Evolutionary conservation across 108 stramenopile genomes (phyloP), one percentile per base, ranked within the genome.

Genomic region (Tribonema minus): DNA sequence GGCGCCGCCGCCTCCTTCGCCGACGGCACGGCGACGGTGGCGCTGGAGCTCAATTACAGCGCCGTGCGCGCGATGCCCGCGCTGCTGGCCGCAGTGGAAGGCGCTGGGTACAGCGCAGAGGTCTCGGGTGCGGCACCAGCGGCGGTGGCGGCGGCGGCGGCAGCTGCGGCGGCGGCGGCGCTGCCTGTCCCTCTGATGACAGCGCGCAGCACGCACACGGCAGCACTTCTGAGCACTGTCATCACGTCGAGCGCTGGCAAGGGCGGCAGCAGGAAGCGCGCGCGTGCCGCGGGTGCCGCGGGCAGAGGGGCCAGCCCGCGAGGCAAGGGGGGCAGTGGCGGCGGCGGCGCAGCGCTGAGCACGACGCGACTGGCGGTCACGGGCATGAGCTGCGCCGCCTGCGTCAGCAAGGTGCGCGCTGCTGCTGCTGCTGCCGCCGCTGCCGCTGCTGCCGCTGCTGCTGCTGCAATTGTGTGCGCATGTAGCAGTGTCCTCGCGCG

Each of bases 311-410:
- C 36, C 26, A 27, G 0, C 23, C 27, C 46, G 0, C 27, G 25
- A 7, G 15, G 32, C 4, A 0, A 46, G 46, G n/a, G 68, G 37
- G 31, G 54, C 46, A 26, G 68, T 5, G 31, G 68, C 25, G 65
- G 30, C 12, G 20, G 41, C 30, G 23, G n/a, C 15, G 33, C 1
- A 12, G 28, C 35, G 23, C 31, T 23, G 33, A 34, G 61, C 9
- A 28, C 25, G 36, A 3, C 0, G 71, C 1, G 26, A 31, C n/a
- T 72, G 31, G 39, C 40, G 32, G 72, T 74, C 25, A 61, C 41
- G 38, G 79, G 83, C 58, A 84, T 84, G 84, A 74, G 80, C 3
- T 78, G 82, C 41, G 80, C 71, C 2, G 82, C 74, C 29, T 80
- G 77, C 20, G 74, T 76, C 59, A 36, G 67, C n/a, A 84, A 83